Conservation (phyloP, 352 stramenopile genomes). For the Thalassiosira mediterranea region DNA sequence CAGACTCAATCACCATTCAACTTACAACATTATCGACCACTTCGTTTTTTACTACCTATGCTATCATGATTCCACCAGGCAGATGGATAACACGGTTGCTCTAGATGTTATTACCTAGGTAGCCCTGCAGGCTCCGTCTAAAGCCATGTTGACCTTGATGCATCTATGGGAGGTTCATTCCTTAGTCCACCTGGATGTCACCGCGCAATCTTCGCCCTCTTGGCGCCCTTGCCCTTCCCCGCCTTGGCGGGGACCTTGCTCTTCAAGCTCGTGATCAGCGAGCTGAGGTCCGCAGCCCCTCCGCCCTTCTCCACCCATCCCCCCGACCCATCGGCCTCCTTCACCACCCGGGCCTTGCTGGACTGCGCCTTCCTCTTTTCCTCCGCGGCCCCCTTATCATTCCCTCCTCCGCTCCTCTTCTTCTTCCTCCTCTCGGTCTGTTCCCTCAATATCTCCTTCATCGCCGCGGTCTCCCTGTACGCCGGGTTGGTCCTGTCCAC, state of each 20-base stretch:
- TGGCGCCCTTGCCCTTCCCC: background rate
- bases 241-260: conserved; percentile 40
- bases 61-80: no score
- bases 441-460: conserved; percentile 81
- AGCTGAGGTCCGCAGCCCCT: conserved; percentile 63
- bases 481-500: conserved; percentile 86
- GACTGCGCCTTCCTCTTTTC: conserved; percentile 2
- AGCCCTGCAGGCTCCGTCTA: no score
- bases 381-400: background rate
- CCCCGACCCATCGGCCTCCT: conserved; percentile 27
- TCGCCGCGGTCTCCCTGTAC: conserved; percentile 85
- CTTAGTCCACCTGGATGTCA: no score
- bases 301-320: conserved; percentile 25
- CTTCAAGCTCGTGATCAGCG: conserved; percentile 72
- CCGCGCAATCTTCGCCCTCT: no score
- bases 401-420: conserved; percentile 44
- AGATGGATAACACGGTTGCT: no score
- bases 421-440: conserved; percentile 75
- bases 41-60: no score
- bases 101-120: no score
- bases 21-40: no score
- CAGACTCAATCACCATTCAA: no score
- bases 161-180: no score
- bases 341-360: background rate
- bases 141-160: no score